Conservation (phyloP, 805 yeast genomes). For the Wickerhamomyces silvicola region DNA sequence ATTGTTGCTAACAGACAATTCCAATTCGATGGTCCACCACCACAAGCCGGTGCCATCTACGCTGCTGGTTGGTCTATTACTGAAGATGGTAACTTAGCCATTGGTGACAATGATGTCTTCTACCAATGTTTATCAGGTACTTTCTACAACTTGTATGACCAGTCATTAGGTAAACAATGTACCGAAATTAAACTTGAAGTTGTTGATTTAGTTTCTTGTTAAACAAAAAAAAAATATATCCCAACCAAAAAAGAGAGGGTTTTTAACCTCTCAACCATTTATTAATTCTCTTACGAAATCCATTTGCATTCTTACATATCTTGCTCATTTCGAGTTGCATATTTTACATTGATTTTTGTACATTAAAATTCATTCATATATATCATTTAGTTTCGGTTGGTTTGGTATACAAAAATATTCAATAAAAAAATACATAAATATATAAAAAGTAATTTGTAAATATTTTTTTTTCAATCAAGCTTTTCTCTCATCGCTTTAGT, state of each 20-base stretch:
- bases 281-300: neutral
- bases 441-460: neutral
- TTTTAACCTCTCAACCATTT: neutral
- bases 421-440: neutral
- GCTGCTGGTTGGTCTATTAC: constrained; percentile 54
- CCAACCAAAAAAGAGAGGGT: neutral
- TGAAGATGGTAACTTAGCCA: constrained; percentile 49
- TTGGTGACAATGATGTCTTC: constrained; percentile 51
- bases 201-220: constrained; percentile 48
- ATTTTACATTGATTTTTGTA: too few species aligned
- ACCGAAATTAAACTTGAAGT: constrained; percentile 47
- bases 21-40: constrained; percentile 77
- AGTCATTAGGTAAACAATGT: constrained; percentile 52
- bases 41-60: constrained; percentile 63
- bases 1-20: constrained; percentile 73
- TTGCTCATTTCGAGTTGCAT: too few species aligned
- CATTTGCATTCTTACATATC: too few species aligned
- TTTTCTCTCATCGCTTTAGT: constrained; percentile 9
- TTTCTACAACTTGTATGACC: constrained; percentile 67
- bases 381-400: too few species aligned
- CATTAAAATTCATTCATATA: too few species aligned
- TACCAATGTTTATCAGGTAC: constrained; percentile 66
- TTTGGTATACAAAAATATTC: neutral
- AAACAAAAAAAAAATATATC: constrained; percentile 10
- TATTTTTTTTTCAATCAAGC: neutral